A percentile compares a stretch with the other conserved stretches of the same genome.
Evolutionary conservation across 108 stramenopile species (phyloP).

Genomic region (Skeletonema potamos): DNA sequence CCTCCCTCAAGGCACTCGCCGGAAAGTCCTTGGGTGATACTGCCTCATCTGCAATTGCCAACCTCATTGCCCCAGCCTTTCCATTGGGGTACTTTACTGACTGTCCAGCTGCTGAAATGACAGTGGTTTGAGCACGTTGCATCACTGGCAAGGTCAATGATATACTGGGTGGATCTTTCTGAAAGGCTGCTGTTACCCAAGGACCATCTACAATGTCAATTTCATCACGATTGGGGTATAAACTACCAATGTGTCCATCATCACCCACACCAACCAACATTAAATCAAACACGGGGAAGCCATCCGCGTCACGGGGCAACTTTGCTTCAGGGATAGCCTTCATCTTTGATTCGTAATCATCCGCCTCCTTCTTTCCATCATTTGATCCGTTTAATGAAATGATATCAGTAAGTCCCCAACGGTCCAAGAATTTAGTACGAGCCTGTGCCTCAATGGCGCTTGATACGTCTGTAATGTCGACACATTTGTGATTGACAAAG

Average conservation of each 20-base stretch:
- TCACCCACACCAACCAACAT: conserved; percentile 81
- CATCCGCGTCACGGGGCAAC: conserved; percentile 56
- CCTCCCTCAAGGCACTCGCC: conserved; percentile 60
- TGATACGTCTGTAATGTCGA: conserved; percentile 54
- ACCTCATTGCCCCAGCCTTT: conserved; percentile 68
- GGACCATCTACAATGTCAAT: conserved; percentile 51
- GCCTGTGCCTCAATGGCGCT: conserved; percentile 82
- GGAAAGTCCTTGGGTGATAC: conserved; percentile 69
- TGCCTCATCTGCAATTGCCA: conserved; percentile 58
- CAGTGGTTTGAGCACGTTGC: conserved; percentile 52
- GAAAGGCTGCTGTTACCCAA: conserved; percentile 62
- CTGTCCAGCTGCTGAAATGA: conserved; percentile 76
- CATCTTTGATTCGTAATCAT: conserved; percentile 60
- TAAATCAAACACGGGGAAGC: conserved; percentile 81
- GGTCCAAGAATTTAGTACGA: conserved; percentile 51
- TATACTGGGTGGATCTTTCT: conserved; percentile 77
- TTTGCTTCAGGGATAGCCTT: conserved; percentile 29
- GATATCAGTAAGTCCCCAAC: conserved; percentile 54
- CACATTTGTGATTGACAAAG: conserved; percentile 89
- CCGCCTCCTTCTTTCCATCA: conserved; percentile 62
- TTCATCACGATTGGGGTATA: conserved; percentile 77
- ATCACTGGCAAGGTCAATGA: conserved; percentile 76
- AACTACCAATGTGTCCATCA: conserved; percentile 76
- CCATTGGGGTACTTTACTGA: conserved; percentile 81
- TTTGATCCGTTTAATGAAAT: conserved; percentile 58